These are phyloP conservation scores for Alnus glutinosa DNA, from an alignment of 306 rosid genomes.

Conservation along the genomic window DNA sequence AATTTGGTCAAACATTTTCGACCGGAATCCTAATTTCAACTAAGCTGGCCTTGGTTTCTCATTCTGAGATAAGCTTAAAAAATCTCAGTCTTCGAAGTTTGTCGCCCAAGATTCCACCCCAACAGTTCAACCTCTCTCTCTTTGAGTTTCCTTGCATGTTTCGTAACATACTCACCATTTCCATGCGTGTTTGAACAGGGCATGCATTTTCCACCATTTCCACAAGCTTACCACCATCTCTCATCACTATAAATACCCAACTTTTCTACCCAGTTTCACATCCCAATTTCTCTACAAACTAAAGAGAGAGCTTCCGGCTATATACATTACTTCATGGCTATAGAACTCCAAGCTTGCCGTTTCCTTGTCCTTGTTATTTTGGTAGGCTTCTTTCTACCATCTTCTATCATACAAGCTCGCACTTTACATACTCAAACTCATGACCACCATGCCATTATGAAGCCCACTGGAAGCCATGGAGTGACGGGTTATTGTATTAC, in stretches of 20 bases:
- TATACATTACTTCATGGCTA: neutral
- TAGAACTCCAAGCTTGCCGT: slow-evolving; percentile 3
- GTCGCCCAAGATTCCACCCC: neutral
- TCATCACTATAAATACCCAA: neutral
- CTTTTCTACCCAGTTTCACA: neutral
- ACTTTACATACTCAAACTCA: slow-evolving; percentile 8
- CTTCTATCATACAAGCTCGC: slow-evolving; percentile 22
- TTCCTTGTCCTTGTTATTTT: slow-evolving; percentile 20
- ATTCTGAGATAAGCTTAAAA: neutral
- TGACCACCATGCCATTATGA: neutral
- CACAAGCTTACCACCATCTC: neutral
- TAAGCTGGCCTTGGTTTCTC: neutral
- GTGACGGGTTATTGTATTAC: slow-evolving; percentile 1
- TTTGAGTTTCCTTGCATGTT: neutral
- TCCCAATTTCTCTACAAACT: neutral
- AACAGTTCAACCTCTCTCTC: neutral
- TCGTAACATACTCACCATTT: neutral
- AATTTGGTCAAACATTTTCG: neutral
- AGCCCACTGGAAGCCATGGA: slow-evolving; percentile 9
- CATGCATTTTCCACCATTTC: neutral
- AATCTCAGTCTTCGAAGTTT: neutral
- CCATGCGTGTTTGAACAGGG: neutral
- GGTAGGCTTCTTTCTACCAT: slow-evolving; percentile 22
- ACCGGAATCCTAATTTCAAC: neutral
- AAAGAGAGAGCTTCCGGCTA: neutral